Base-by-base conservation (phyloP, 345 rosid species). In the Boechera retrofracta region DNA sequence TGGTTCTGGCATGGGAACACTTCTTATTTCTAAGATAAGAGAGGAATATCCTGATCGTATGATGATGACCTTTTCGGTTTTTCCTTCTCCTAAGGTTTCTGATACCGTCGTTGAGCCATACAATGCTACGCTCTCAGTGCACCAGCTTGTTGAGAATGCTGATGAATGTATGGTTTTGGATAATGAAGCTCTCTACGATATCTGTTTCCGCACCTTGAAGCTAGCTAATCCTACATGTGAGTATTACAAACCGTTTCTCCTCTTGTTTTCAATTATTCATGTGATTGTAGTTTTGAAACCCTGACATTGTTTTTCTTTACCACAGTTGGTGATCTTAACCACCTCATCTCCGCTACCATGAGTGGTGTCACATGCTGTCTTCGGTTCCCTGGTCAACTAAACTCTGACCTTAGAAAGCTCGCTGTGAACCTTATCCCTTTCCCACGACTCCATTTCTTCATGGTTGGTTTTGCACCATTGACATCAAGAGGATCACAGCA, bases 401-500 rank as follows among this genome's bases (percentile, higher is more conserved):
- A 80, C 80, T 80, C 83, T 7, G 83, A 80, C 77, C 83, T 80
- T 21, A 72, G 83, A 48, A 80, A 80, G 3, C 83, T 80, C 31
- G 83, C 83, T 42, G 83, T 80, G 16, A 80, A 80, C 35, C 80
- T 80, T 31, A 80, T 80, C 58, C 83, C 83, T 15, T 80, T 80
- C 83, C 83, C 83, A 2, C 64, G 83, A 1, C 83, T 80, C n/a
- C 83, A 80, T 58, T 80, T 80, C 83, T 80, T 80, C 77, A 80
- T 80, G 83, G 83, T 80, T 51, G 82, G 82, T 71, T 80, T 80
- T 12, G 82, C 83, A 0, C 83, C 83, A 1, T 45, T 80, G 60
- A 80, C 83, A n/a, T 80, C 83, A 31, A 76, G 83, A 76, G 83
- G 83, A 13, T 80, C 83, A 16, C 83, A 80, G 12, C 83, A 80